These are phyloP conservation scores for Akanthomyces uredinophilus DNA, from an alignment of 2,329 filamentous ascomycete genomes.

Conservation along the genomic window DNA sequence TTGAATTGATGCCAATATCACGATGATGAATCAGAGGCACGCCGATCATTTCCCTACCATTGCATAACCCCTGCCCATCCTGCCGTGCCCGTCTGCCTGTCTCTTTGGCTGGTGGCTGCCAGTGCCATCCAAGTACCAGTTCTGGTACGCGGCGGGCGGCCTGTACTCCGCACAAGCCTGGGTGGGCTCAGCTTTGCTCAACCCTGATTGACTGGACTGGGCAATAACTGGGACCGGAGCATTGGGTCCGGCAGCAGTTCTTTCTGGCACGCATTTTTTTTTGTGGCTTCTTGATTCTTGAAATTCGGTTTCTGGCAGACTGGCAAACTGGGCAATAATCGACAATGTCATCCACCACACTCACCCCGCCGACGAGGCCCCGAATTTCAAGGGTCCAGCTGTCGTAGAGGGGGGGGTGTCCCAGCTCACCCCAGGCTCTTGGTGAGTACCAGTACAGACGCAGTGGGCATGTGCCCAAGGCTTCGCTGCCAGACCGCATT, in stretches of 20 bases:
- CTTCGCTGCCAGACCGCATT: neutral
- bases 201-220: neutral
- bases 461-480: neutral
- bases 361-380: neutral
- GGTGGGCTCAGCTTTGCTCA: neutral
- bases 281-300: neutral
- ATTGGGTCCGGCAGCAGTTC: neutral
- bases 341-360: neutral
- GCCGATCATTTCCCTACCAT: neutral
- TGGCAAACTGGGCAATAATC: neutral
- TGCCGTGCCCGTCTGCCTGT: neutral
- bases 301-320: neutral
- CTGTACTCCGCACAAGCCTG: too few species aligned
- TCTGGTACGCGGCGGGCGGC: too few species aligned
- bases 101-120: too few species aligned
- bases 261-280: neutral
- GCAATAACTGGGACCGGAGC: neutral
- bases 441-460: too few species aligned
- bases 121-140: too few species aligned
- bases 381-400: conserved; percentile 1
- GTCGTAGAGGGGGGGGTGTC: conserved; percentile 5
- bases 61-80: neutral
- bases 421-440: neutral
- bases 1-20: too few species aligned
- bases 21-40: neutral